Base-by-base conservation (phyloP, 495 filamentous ascomycete species). In the Pyrenula aspistea region DNA sequence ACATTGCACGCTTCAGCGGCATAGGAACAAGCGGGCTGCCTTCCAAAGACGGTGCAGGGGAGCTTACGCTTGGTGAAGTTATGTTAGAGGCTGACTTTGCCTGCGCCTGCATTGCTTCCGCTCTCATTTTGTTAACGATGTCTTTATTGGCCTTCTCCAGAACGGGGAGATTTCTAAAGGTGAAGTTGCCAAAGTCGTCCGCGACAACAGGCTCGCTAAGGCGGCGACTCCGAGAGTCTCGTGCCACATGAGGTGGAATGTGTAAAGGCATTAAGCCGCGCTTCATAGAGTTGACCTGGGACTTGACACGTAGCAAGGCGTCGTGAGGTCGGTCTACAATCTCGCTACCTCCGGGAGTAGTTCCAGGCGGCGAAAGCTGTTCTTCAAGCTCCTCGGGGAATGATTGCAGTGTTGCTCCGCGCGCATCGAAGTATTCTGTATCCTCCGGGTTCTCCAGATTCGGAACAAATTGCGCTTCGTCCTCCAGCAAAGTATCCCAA, bases 81-180 rank as follows among this genome's bases (percentile, higher is more conserved):
- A 70, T 74, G 1, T 68, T 67, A 4, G 71, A 63, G 47, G 59
- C 70, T 55, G 69, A 71, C 56, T 68, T 55, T 12, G 59, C 36
- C 77, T 87, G 84, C 19, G 77, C 76, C 47, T 87, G 86, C 66
- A 91, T 73, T 25, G 89, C 91, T 65, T 96, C 92, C 23, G 89
- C 88, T 10, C 91, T 82, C 56, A 98, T 77, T 63, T 96, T 95
- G 63, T 97, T 91, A 42, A 98, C 93, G 49, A 96, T 89, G 66
- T 98, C 94, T 65, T 97, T 97, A 67, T 98, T 98, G 42, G 94
- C 93, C 67, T 95, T 97, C 65, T 96, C 92, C 20, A 98, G 77
- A 56, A 97, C 92, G 1, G 93, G 89, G 25, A 98, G 76, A 62
- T 98, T 98, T 72, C 96, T 98, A 77, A 95, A 98, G 25, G 90